phyloP scores from a whole-genome alignment of 306 rosid genomes.

The Erythrophleum fordii region DNA sequence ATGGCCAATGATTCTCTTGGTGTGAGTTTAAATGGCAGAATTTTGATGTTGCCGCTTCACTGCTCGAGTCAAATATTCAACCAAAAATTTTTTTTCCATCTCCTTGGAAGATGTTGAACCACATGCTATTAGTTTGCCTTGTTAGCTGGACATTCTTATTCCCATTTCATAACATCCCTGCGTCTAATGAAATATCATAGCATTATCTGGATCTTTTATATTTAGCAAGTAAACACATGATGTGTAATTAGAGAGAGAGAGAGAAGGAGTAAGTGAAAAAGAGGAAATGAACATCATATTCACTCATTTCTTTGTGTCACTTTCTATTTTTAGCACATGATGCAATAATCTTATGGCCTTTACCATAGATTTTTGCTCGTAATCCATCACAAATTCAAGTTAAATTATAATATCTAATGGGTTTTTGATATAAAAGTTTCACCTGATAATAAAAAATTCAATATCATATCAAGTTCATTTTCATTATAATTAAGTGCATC shows the following conservation, averaged over 20 bases:
- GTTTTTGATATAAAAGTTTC: not conserved
- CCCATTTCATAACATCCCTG: not conserved
- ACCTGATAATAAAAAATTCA: not conserved
- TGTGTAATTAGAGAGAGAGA: not conserved
- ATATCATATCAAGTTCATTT: not conserved
- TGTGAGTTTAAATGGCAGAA: constrained; percentile 1
- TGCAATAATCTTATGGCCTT: no score
- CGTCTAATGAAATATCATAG: not conserved
- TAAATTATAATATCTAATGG: no score
- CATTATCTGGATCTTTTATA: not conserved
- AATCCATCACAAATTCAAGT: no score
- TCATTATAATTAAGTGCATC: no score
- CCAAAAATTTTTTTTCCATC: not conserved
- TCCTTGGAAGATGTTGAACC: not conserved
- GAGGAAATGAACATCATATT: no score
- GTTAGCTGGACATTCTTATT: not conserved
- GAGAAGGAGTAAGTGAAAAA: no score
- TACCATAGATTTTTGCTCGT: no score
- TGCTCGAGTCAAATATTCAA: not conserved
- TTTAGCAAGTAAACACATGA: not conserved
- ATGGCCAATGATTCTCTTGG: constrained; percentile 10
- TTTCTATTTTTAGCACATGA: no score
- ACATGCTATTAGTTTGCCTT: not conserved
- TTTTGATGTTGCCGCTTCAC: not conserved
- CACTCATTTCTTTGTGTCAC: no score